A percentile compares a stretch with the other conserved stretches of the same genome.
These are phyloP conservation scores for Gracilaria vermiculophylla DNA, from an alignment of 23 red algal species.

Conservation along the genomic window DNA sequence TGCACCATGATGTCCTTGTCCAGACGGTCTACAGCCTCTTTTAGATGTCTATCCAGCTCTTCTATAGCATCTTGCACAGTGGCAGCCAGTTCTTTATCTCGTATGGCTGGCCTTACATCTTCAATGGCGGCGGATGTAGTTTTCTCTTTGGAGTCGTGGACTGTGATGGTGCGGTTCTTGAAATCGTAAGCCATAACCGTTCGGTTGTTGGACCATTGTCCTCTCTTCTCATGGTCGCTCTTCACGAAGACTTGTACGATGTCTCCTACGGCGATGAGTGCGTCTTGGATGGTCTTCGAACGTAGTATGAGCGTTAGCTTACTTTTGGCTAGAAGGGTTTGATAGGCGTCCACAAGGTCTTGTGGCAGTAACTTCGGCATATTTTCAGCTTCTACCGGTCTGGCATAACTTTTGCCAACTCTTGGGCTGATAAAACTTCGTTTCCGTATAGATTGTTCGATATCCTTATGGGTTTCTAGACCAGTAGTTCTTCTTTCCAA, in stretches of 20 bases:
- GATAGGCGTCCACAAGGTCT: neutral
- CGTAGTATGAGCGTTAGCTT: neutral
- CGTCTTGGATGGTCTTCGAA: neutral
- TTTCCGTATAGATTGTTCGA: slow-evolving; percentile 5
- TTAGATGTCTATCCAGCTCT: too few species aligned
- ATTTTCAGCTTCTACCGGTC: neutral
- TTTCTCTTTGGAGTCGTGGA: neutral
- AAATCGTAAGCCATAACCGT: neutral
- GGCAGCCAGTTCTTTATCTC: neutral
- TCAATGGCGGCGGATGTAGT: neutral
- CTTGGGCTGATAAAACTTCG: neutral
- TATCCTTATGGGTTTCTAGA: neutral
- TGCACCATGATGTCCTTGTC: too few species aligned
- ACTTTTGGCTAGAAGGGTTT: neutral
- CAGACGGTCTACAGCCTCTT: too few species aligned
- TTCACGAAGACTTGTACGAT: neutral
- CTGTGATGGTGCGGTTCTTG: neutral
- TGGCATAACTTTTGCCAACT: slow-evolving; percentile 1
- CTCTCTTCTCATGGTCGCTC: neutral
- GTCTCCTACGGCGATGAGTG: neutral
- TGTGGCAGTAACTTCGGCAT: neutral
- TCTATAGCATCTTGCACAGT: slow-evolving; percentile 17
- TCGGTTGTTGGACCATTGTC: neutral
- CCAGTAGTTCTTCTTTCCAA: neutral
- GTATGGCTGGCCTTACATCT: neutral